Base-by-base conservation (phyloP, 2,329 filamentous ascomycete genomes). In the Cordyceps farinosa region DNA sequence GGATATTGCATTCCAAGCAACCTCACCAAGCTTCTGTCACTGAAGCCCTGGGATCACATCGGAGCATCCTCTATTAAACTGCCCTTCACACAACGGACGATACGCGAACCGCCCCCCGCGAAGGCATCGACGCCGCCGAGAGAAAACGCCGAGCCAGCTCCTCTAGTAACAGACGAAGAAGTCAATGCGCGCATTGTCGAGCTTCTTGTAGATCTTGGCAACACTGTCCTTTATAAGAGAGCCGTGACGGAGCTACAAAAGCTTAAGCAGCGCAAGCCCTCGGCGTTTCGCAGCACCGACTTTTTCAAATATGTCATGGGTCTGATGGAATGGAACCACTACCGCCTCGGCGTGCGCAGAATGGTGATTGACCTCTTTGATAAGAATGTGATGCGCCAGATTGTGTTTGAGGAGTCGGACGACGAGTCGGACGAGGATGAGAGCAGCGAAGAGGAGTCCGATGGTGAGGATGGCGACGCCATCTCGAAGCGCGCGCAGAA, bases 321-420 rank as follows among this genome's bases (percentile, higher is more conserved):
- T 9, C 82, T 98, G 55, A 82, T 99, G 64, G 92, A 97, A 75
- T 88, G 87, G 68, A 94, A 97, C 70, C 92, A 96, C 72, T 98
- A 95, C 76, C 86, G 92, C 29, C 83, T 99, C 2, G 89, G 89
- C 1, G 90, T 96, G 34, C 89, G 94, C 66, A 88, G 94, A 52
- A 93, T 97, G 77, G 90, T 97, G 42, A 88, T 98, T 65, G 95
- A 98, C 72, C 78, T 99, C 29, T 99, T 99, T 70, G 94, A 98
- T 71, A 95, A 94, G 76, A 88, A 86, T 64, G 91, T 98, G 50
- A 82, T 98, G 76, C 83, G 92, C 66, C 86, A 87, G 67, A 90
- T 97, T 65, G 90, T 99, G 13, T 87, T 96, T 64, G 89, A 90
- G 27, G 77, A 76, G 27, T 77, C 77, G 10, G 89, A 90, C 57